Evolutionary conservation across 179 eudicot genomes (phyloP), one percentile per base, ranked within the genome.

Genomic region (Pouteria campechiana): DNA sequence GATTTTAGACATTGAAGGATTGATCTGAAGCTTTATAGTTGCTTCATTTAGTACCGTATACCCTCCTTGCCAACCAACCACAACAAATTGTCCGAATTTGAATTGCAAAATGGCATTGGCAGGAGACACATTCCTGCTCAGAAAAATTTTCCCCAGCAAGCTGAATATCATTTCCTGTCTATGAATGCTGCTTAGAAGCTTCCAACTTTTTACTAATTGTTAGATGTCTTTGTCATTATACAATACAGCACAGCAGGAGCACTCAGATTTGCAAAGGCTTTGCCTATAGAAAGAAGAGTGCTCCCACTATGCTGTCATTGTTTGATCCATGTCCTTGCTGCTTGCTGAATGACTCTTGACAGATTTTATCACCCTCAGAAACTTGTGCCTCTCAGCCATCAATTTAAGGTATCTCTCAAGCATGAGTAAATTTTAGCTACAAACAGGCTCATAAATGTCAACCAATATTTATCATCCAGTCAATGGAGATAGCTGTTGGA

Each of bases 31-130:
- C 50, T 25, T 65, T 42, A 66, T 10, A 33, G 49, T 60, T n/a
- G 95, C 93, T 57, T 67, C 59, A 52, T 63, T 74, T 67, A 63
- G 55, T 17, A 39, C 34, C 49, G 51, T 20, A 41, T 63, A 76
- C 32, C 58, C 50, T 74, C 46, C 66, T 67, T 34, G 40, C 36
- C 39, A 63, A n/a, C 61, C 72, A 68, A 28, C 78, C 70, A 48
- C 79, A 81, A 52, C 61, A 74, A 32, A 66, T 54, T 37, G 69
- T 58, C 55, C 85, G 97, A 66, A 89, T 76, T 48, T 33, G 64
- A 37, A 56, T 65, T 57, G 85, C 93, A 61, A 89, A 78, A 33
- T 48, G 48, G 12, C 56, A 45, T 58, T 55, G 73, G 29, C 30
- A 41, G 34, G 39, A 48, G 29, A 63, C 28, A 44, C 47, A 48